phyloP scores from a whole-genome alignment of 148 eudicot genomes.

The Limonium bicolor region DNA sequence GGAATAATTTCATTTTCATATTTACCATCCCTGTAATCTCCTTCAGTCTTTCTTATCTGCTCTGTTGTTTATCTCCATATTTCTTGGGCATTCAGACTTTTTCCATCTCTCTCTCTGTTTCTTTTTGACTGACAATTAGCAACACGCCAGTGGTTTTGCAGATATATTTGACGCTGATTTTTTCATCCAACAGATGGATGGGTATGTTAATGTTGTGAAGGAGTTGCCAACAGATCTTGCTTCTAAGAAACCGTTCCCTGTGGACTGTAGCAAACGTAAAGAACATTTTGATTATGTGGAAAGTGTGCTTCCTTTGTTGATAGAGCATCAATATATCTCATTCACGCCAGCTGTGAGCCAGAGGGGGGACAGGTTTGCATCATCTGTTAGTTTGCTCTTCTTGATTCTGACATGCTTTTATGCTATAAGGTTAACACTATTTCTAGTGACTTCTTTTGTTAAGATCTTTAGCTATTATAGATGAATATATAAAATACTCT shows the following conservation, averaged over 20 bases:
- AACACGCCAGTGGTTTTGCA: conserved; percentile 74
- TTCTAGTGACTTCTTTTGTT: too few species aligned
- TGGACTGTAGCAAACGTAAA: conserved; percentile 86
- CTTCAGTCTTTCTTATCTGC: too few species aligned
- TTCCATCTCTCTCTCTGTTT: not conserved
- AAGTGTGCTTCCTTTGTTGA: conserved; percentile 67
- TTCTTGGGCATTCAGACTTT: too few species aligned
- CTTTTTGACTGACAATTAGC: not conserved
- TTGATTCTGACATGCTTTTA: too few species aligned
- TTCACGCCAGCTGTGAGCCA: conserved; percentile 97
- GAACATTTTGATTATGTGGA: conserved; percentile 86
- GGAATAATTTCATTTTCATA: too few species aligned
- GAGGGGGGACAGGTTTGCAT: conserved; percentile 96
- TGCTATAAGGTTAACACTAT: too few species aligned
- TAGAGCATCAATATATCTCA: conserved; percentile 82
- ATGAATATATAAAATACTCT: too few species aligned
- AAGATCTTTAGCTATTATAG: too few species aligned
- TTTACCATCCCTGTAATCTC: too few species aligned
- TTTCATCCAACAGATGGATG: conserved; percentile 66
- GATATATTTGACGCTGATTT: conserved; percentile 93
- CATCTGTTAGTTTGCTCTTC: too few species aligned
- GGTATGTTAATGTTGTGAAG: conserved; percentile 59
- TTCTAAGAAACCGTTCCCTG: conserved; percentile 64
- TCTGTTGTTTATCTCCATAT: too few species aligned
- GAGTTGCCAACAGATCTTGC: conserved; percentile 68